Percentiles rank a stretch among this genome's conserved stretches.
Conservation (phyloP, 2,329 filamentous ascomycete species). For the Verticillium nonalfalfae region DNA sequence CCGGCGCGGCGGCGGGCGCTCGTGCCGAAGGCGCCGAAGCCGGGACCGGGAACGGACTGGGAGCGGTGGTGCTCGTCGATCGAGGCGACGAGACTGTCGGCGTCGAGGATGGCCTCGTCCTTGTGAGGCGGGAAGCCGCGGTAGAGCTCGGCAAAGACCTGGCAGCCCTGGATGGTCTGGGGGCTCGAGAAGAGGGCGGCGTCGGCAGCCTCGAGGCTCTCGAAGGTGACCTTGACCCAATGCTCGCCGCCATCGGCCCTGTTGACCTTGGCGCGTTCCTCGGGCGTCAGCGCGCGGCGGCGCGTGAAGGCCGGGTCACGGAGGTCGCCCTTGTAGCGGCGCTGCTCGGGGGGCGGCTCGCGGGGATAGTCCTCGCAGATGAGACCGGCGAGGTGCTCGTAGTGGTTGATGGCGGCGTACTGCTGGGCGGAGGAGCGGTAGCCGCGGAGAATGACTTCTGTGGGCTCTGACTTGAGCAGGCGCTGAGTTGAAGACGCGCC, state of each 20-base stretch:
- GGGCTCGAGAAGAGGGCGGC: constrained; percentile 64
- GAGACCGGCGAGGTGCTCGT: constrained; percentile 76
- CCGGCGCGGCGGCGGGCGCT: constrained; percentile 17
- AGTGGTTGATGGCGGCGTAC: constrained; percentile 86
- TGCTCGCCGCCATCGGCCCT: constrained; percentile 76
- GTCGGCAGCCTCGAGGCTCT: constrained; percentile 65
- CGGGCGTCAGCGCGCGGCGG: constrained; percentile 56
- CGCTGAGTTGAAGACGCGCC: constrained; percentile 18
- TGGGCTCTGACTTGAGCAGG: constrained; percentile 34
- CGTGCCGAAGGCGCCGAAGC: constrained; percentile 12
- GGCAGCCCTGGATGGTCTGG: constrained; percentile 62
- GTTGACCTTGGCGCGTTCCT: constrained; percentile 74
- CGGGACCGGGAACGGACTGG: constrained; percentile 26
- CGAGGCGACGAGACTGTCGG: constrained; percentile 28
- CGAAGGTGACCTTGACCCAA: constrained; percentile 87
- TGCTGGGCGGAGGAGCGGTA: constrained; percentile 60
- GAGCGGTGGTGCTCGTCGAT: constrained; percentile 24
- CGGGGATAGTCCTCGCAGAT: constrained; percentile 94
- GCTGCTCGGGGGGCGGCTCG: constrained; percentile 65
- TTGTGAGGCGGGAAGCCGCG: constrained; percentile 55
- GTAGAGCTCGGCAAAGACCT: constrained; percentile 67
- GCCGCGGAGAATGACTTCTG: constrained; percentile 81
- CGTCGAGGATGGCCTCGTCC: constrained; percentile 57
- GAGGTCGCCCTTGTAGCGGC: constrained; percentile 67
- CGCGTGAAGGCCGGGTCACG: constrained; percentile 66